Percentiles rank a stretch among this genome's conserved stretches.
Conservation (phyloP, 1,284 basidiomycete genomes). For the Boletus subluridellus region DNA sequence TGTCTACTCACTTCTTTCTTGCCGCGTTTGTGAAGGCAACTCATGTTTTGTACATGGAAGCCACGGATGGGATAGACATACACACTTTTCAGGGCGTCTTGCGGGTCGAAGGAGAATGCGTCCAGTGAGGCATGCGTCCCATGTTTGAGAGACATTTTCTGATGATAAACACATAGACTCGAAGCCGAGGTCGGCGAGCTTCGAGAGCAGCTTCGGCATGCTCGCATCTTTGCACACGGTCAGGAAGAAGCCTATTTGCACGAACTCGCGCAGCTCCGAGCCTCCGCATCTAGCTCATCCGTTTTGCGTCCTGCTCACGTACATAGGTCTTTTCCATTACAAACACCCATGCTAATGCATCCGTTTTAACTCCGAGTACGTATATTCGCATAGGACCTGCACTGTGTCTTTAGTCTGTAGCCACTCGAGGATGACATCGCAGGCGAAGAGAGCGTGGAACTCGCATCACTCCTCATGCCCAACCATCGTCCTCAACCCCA, state of each 20-base stretch:
- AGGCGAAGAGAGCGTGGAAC: constrained; percentile 32
- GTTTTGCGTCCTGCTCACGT: not conserved
- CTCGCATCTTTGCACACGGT: constrained; percentile 10
- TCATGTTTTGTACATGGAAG: constrained; percentile 5
- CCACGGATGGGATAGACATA: constrained; percentile 15
- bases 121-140: constrained; percentile 26
- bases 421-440: constrained; percentile 30
- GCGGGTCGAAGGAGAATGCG: constrained; percentile 36
- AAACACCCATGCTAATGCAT: not conserved
- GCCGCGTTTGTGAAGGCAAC: not conserved
- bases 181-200: constrained; percentile 26
- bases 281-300: not conserved
- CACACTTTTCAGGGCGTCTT: constrained; percentile 23
- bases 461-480: constrained; percentile 46
- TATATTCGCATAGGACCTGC: constrained; percentile 13
- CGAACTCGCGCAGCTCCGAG: constrained; percentile 25
- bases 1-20: not conserved
- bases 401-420: constrained; percentile 6
- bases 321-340: constrained; percentile 7
- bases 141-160: not conserved
- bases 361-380: not conserved
- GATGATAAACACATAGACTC: constrained; percentile 15
- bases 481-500: constrained; percentile 17
- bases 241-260: constrained; percentile 24
- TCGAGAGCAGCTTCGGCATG: constrained; percentile 23